These are phyloP conservation scores for Cladophialophora psammophila DNA, from an alignment of 2,329 filamentous ascomycete species.

Conservation along the genomic window DNA sequence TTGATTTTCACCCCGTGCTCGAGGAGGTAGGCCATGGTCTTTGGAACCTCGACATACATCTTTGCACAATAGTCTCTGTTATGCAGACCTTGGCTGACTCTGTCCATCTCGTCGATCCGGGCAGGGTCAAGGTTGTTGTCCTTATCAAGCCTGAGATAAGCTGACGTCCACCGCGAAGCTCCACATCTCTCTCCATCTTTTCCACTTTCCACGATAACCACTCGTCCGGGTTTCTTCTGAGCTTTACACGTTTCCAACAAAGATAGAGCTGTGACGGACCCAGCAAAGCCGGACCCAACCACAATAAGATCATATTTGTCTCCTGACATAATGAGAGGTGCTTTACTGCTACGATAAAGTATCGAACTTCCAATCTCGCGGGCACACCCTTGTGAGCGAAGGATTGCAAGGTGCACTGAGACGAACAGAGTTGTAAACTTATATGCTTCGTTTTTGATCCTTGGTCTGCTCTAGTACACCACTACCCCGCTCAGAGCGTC, in stretches of 20 bases:
- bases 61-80: constrained; percentile 52
- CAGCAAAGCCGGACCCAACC: constrained; percentile 10
- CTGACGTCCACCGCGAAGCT: constrained; percentile 48
- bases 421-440: too few relatives aligned
- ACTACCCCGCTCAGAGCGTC: too few relatives aligned
- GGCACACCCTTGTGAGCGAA: too few relatives aligned
- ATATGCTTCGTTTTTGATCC: too few relatives aligned
- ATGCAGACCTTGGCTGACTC: constrained; percentile 43
- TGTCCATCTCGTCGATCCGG: too few relatives aligned
- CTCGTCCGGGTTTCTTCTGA: constrained; percentile 45
- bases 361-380: too few relatives aligned
- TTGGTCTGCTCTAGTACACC: too few relatives aligned
- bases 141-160: too few relatives aligned
- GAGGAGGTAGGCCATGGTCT: constrained; percentile 48
- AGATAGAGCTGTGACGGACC: constrained; percentile 1
- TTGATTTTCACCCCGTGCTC: constrained; percentile 44
- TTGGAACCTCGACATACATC: constrained; percentile 47
- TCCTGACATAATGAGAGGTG: neutral
- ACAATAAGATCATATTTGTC: constrained; percentile 10
- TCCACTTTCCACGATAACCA: constrained; percentile 51
- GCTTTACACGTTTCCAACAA: constrained; percentile 50
- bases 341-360: too few relatives aligned
- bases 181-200: constrained; percentile 51
- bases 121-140: too few relatives aligned
- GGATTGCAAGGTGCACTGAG: too few relatives aligned